Base-by-base conservation (phyloP, 176 grass and related monocot genomes). In the Guadua angustifolia region DNA sequence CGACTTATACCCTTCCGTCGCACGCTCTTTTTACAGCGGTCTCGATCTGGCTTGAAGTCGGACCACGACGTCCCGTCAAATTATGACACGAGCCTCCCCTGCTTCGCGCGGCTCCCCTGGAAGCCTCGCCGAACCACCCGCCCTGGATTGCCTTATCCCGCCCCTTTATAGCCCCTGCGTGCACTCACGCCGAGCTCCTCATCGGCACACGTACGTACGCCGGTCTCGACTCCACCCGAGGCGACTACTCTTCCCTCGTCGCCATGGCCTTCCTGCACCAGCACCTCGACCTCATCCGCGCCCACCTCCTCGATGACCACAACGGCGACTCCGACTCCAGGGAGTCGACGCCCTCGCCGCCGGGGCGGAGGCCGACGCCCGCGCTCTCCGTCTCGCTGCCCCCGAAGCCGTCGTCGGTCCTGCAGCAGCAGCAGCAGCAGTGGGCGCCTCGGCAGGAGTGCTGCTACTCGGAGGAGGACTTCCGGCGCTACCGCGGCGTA, bases 401-500 rank as follows among this genome's bases (percentile, higher is more conserved):
- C 7, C 46, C 73, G 47, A 65, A 66, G 45, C 73, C 53, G 14
- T 7, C 55, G 2, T 53, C 25, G 7, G 29, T 33, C 4, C 10
- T 51, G 32, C 29, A 4, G 55, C 40, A 38, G 6, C 29, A 6
- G 55, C 84, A 47, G 69, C 73, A 51, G 56, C 68, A 33, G 35
- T 44, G 22, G 44, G n/a, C 43, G 65, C 70, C 69, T 14, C 29
- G 24, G 43, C 40, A 60, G 72, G 44, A 74, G 47, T 11, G 42
- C 51, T 7, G 4, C 29, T 21, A 25, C 39, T 22, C 43, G 26
- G 79, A 71, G 45, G 81, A 80, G 5, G 70, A 89, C 2, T 76
- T 85, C 62, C 71, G 79, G 44, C 85, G 8, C 84, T 98, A 94
- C 83, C 95, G 95, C 12, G 95, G 95, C 25, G 95, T 98, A 61